Conservation (phyloP, 2,329 filamentous ascomycete species). For the Aspergillus piperis region DNA sequence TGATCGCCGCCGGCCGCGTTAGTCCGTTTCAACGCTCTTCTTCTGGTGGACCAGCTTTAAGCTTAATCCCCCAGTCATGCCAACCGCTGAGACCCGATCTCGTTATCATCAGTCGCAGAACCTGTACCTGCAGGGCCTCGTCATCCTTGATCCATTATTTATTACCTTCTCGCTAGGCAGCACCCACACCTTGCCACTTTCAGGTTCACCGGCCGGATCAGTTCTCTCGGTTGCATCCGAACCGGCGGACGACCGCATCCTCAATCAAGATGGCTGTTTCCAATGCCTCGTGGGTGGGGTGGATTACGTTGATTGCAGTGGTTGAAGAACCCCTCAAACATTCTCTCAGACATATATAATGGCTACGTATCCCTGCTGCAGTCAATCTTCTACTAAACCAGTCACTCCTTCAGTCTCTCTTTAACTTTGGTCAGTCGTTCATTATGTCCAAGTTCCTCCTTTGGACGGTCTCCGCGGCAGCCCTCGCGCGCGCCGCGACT, state of each 20-base stretch:
- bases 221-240: neutral
- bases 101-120: neutral
- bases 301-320: neutral
- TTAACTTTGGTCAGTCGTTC: neutral
- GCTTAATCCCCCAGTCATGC: neutral
- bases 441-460: conserved; percentile 3
- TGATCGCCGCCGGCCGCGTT: neutral
- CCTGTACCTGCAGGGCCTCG: neutral
- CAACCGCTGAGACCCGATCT: neutral
- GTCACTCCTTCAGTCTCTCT: neutral
- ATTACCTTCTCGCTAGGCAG: neutral
- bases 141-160: neutral
- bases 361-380: neutral
- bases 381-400: neutral
- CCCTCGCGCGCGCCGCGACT: neutral
- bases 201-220: neutral
- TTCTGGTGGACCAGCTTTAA: neutral
- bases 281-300: neutral
- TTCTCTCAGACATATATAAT: neutral
- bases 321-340: neutral
- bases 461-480: conserved; percentile 3
- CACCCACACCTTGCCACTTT: neutral
- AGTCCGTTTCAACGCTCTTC: neutral
- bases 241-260: neutral
- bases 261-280: neutral